Base-by-base conservation (phyloP, 2,329 filamentous ascomycete species). In the Apiospora arundinis region DNA sequence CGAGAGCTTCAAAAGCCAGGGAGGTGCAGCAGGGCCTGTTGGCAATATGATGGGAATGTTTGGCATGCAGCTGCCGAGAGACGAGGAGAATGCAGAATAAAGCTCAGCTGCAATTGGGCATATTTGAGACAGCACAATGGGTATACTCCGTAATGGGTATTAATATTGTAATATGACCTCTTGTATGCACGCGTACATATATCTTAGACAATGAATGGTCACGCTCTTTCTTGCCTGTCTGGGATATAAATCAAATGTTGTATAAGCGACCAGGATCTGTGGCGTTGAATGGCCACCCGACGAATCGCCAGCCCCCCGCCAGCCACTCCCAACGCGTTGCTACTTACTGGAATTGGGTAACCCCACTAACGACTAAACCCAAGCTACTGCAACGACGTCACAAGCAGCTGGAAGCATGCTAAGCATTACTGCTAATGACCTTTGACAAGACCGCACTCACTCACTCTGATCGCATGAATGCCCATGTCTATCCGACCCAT, bases 1-100 rank as follows among this genome's bases (percentile, higher is more conserved):
- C 1, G 94, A 98, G 80, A 95, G 94, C 76, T 95, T 99, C 82
- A 97, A 97, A 79, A 92, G 93, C 21, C 95, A 98, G 80, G 94
- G 87, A 23, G 96, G 96, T 16, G 89, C 92, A 85, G 87, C 94
- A 44, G 96, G 96, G 0, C 96, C 96, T 0, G 93, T 93, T 2
- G 91, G 95, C 0, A 98, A 98, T 79, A 84, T 99, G 72, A 87
- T 99, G 77, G 92, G 91, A 8, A 88, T 97, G 83, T 92, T 98
- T 92, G 95, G 95, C 0, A 85, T 98, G 74, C 87, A 89, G 52
- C 85, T 98, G 72, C 95, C 95, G 0, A 87, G 93, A 72, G 94
- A 97, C 77, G 94, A 95, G 72, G 91, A 88, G 37, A 87, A 90
- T 46, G 83, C 83, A 0, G 80, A 75, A 74, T 45, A 60, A 25